Percentiles rank a stretch among this genome's conserved stretches.
These are phyloP conservation scores for Populus tremula DNA, from an alignment of 345 rosid genomes.

Conservation along the genomic window DNA sequence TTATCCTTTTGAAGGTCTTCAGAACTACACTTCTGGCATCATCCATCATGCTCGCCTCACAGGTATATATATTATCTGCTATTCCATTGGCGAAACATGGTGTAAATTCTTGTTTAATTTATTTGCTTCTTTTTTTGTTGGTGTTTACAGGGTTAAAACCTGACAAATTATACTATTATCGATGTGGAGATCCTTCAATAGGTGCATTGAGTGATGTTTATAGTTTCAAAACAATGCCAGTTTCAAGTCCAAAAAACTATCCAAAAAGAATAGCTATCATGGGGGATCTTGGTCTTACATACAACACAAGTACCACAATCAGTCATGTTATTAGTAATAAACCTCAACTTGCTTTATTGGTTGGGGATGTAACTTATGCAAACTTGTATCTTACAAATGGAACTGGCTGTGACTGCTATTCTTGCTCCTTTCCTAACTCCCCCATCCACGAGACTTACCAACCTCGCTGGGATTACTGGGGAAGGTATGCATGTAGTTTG, in stretches of 20 bases:
- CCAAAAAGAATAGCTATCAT: slow-evolving; percentile 68
- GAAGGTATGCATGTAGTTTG: slow-evolving; percentile 51
- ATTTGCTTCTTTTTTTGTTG: not conserved
- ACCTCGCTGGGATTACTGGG: slow-evolving; percentile 99
- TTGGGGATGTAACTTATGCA: slow-evolving; percentile 82
- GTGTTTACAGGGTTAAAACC: slow-evolving; percentile 59
- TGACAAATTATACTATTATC: slow-evolving; percentile 50
- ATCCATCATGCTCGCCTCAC: slow-evolving; percentile 80
- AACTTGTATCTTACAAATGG: slow-evolving; percentile 67
- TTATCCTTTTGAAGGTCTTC: slow-evolving; percentile 52
- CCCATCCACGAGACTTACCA: slow-evolving; percentile 80
- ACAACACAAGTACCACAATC: slow-evolving; percentile 63
- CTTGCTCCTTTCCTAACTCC: slow-evolving; percentile 49
- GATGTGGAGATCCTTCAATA: slow-evolving; percentile 73
- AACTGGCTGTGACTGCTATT: slow-evolving; percentile 49
- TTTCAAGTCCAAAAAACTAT: slow-evolving; percentile 45
- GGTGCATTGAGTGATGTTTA: slow-evolving; percentile 51
- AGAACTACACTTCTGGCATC: slow-evolving; percentile 78
- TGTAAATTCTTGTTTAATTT: not conserved
- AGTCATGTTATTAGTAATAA: slow-evolving; percentile 56
- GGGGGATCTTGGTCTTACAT: slow-evolving; percentile 87
- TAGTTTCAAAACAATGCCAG: slow-evolving; percentile 73
- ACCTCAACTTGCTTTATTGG: slow-evolving; percentile 75
- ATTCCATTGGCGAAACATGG: not conserved
- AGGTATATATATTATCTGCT: slow-evolving; percentile 24